Conservation (phyloP, 495 filamentous ascomycete genomes). For the Filosporella fistucella region DNA sequence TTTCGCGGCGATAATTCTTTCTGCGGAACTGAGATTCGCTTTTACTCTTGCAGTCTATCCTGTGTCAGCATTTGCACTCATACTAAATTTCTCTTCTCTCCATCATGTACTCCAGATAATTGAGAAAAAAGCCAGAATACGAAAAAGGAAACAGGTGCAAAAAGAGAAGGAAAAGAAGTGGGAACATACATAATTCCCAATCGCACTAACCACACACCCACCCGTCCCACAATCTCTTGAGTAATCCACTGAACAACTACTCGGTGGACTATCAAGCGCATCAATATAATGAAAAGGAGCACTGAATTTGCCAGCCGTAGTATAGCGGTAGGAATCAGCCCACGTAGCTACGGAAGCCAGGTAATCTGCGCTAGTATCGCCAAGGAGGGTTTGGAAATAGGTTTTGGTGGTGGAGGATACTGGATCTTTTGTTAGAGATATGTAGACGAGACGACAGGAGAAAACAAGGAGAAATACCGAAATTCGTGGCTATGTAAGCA, state of each 20-base stretch:
- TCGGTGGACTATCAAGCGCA: constrained; percentile 56
- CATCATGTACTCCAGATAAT: too few relatives aligned
- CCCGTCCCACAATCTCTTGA: constrained; percentile 50
- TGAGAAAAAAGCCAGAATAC: too few relatives aligned
- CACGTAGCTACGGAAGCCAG: constrained; percentile 48
- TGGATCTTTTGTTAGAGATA: constrained; percentile 24
- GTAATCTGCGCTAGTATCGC: constrained; percentile 36
- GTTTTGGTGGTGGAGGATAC: constrained; percentile 35
- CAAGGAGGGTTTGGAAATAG: constrained; percentile 36
- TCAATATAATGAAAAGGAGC: constrained; percentile 58
- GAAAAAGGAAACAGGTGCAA: too few relatives aligned
- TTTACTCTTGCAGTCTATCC: too few relatives aligned
- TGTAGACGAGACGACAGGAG: constrained; percentile 20
- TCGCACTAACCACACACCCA: constrained; percentile 58
- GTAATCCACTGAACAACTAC: constrained; percentile 52
- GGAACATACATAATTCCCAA: constrained; percentile 54
- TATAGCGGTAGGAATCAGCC: constrained; percentile 47
- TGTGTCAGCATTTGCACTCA: too few relatives aligned
- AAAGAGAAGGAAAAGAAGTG: too few relatives aligned
- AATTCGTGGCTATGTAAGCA: constrained; percentile 28
- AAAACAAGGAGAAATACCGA: background rate
- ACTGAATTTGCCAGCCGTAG: constrained; percentile 47
- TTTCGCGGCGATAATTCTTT: too few relatives aligned
- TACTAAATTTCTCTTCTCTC: too few relatives aligned
- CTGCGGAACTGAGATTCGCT: too few relatives aligned